Conservation (phyloP, 306 rosid species). For the Fagus sylvatica region DNA sequence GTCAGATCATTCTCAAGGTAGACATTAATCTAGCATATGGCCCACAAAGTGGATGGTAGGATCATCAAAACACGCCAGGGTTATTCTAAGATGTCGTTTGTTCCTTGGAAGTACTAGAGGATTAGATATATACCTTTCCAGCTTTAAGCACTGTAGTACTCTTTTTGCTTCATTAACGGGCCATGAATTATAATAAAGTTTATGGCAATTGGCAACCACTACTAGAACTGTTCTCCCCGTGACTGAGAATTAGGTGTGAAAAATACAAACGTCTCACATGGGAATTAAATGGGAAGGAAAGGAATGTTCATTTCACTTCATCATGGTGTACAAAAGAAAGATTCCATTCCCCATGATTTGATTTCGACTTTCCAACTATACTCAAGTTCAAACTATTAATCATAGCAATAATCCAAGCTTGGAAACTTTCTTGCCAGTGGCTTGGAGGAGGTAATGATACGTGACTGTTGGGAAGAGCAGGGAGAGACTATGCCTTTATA, state of each 20-base stretch:
- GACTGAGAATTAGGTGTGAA: background rate
- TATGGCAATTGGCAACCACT: background rate
- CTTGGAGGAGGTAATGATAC: background rate
- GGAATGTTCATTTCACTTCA: background rate
- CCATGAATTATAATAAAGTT: background rate
- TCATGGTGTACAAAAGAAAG: background rate
- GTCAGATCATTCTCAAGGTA: background rate
- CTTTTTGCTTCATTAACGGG: background rate
- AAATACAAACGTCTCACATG: background rate
- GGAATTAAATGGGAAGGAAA: background rate
- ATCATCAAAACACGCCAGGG: background rate
- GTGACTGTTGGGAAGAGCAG: background rate
- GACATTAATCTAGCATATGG: background rate
- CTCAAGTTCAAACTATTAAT: background rate
- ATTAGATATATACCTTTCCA: background rate
- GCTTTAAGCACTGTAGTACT: background rate
- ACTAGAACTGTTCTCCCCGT: slow-evolving; percentile 6
- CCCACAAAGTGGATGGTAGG: slow-evolving; percentile 2
- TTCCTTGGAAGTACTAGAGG: background rate
- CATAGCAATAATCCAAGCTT: background rate
- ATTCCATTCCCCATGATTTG: background rate
- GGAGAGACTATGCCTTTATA: background rate
- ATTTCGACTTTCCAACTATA: background rate
- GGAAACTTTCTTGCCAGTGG: background rate
- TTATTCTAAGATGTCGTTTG: background rate